phyloP scores from a whole-genome alignment of 345 rosid species.

The Dipteronia dyeriana region DNA sequence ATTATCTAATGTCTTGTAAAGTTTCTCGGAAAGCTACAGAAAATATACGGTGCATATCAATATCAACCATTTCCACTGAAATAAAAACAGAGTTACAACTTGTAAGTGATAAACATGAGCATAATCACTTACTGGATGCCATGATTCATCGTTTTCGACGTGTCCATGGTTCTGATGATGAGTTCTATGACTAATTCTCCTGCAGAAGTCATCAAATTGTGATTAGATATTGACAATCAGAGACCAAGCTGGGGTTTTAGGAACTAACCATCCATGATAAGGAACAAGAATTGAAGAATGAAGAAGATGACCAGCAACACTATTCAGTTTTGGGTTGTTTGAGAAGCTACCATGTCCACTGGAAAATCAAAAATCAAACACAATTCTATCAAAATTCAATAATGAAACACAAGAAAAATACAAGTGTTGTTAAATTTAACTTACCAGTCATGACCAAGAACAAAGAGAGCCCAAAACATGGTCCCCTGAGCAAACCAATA shows the following conservation, averaged over 20 bases:
- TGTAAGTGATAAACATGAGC: neutral
- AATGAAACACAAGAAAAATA: neutral
- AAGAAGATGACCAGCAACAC: slow-evolving; percentile 79
- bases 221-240: neutral
- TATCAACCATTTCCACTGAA: neutral
- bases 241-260: neutral
- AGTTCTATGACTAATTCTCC: slow-evolving; percentile 97
- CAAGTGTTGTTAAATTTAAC: slow-evolving; percentile 21
- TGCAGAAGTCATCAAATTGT: slow-evolving; percentile 26
- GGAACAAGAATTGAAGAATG: slow-evolving; percentile 94
- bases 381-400: slow-evolving; percentile 8
- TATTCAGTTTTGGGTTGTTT: slow-evolving; percentile 60
- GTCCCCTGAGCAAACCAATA: slow-evolving; percentile 94
- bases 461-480: slow-evolving; percentile 98
- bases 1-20: slow-evolving; percentile 56
- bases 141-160: slow-evolving; percentile 93
- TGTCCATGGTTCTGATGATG: slow-evolving; percentile 97
- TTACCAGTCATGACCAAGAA: slow-evolving; percentile 97
- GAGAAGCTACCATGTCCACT: slow-evolving; percentile 98
- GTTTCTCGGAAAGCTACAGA: slow-evolving; percentile 72
- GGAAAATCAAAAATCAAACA: slow-evolving; percentile 27
- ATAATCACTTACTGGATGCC: slow-evolving; percentile 68
- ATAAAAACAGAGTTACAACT: neutral
- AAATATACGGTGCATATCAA: slow-evolving; percentile 2
- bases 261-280: slow-evolving; percentile 88